These are phyloP conservation scores for Pichia sporocuriosa DNA, from an alignment of 805 yeast species.

Conservation along the genomic window DNA sequence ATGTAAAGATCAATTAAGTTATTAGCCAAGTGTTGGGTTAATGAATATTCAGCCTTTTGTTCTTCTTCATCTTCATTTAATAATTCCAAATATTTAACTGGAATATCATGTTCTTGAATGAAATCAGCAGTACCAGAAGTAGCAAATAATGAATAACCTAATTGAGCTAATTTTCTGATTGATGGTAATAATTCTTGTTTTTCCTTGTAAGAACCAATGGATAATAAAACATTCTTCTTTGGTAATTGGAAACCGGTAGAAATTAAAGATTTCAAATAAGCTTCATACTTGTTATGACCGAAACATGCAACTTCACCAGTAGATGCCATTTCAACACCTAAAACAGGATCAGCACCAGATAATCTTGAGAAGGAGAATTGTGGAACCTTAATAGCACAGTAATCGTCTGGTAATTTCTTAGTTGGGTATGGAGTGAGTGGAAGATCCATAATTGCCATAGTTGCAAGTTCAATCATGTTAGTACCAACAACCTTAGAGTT, in stretches of 20 bases:
- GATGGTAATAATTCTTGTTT: conserved; percentile 89
- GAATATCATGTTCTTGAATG: conserved; percentile 88
- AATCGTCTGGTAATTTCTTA: conserved; percentile 82
- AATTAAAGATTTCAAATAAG: conserved; percentile 87
- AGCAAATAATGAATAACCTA: conserved; percentile 89
- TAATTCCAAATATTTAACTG: conserved; percentile 92
- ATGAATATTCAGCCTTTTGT: conserved; percentile 88
- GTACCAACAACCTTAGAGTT: conserved; percentile 96
- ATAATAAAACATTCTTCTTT: conserved; percentile 85
- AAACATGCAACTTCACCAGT: conserved; percentile 98
- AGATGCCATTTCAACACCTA: conserved; percentile 99
- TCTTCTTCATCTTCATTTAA: conserved; percentile 60
- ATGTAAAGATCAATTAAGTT: conserved; percentile 93
- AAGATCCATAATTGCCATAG: conserved; percentile 86
- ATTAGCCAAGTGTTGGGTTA: conserved; percentile 94
- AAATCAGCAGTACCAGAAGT: conserved; percentile 99
- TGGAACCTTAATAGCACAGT: conserved; percentile 94
- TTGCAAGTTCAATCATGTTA: conserved; percentile 94
- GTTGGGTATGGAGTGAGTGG: conserved; percentile 89
- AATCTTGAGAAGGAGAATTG: conserved; percentile 95
- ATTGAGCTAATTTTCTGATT: conserved; percentile 67
- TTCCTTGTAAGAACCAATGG: conserved; percentile 96
- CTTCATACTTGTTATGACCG: conserved; percentile 95
- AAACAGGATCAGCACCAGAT: conserved; percentile 95
- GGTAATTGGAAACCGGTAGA: conserved; percentile 96